Percentiles rank a stretch among this genome's conserved stretches.
These are phyloP conservation scores for Globisporangium heterothallicum DNA, from an alignment of 352 stramenopile genomes.

Conservation along the genomic window DNA sequence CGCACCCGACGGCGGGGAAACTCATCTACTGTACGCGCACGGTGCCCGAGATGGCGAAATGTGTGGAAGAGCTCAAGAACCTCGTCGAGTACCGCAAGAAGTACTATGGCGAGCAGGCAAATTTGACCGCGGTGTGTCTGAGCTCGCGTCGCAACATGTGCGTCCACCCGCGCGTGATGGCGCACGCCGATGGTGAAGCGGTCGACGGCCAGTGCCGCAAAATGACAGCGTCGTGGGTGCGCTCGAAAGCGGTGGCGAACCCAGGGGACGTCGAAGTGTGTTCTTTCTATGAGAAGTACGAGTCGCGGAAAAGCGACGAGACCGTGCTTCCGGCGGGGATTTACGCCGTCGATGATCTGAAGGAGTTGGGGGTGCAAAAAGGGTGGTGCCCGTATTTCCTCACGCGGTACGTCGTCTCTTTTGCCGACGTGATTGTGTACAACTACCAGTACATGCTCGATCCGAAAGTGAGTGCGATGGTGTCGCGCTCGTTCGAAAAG, in stretches of 20 bases:
- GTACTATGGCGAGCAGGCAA: slow-evolving; percentile 48
- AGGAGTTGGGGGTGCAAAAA: slow-evolving; percentile 86
- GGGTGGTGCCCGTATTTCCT: slow-evolving; percentile 99
- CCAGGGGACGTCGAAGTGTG: slow-evolving; percentile 64
- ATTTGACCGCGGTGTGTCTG: slow-evolving; percentile 86
- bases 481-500: slow-evolving; percentile 93
- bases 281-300: slow-evolving; percentile 90
- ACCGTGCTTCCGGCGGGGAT: slow-evolving; percentile 90
- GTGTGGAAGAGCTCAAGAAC: slow-evolving; percentile 96
- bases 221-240: slow-evolving; percentile 98
- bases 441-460: slow-evolving; percentile 99
- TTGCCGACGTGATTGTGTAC: slow-evolving; percentile 98
- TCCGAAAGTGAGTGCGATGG: slow-evolving; percentile 91
- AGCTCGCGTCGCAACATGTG: slow-evolving; percentile 98
- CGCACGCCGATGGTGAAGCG: slow-evolving; percentile 93
- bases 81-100: slow-evolving; percentile 83
- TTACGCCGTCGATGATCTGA: slow-evolving; percentile 97
- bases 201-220: slow-evolving; percentile 95
- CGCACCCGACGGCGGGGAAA: slow-evolving; percentile 94
- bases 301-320: slow-evolving; percentile 84
- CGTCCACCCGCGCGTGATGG: slow-evolving; percentile 95
- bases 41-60: slow-evolving; percentile 99
- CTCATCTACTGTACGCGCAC: slow-evolving; percentile 99
- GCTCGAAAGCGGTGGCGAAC: slow-evolving; percentile 55
- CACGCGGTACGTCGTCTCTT: slow-evolving; percentile 94